These are phyloP conservation scores for Mortierella sp. DNA, from an alignment of 371 early-diverging fungal species.

Conservation along the genomic window DNA sequence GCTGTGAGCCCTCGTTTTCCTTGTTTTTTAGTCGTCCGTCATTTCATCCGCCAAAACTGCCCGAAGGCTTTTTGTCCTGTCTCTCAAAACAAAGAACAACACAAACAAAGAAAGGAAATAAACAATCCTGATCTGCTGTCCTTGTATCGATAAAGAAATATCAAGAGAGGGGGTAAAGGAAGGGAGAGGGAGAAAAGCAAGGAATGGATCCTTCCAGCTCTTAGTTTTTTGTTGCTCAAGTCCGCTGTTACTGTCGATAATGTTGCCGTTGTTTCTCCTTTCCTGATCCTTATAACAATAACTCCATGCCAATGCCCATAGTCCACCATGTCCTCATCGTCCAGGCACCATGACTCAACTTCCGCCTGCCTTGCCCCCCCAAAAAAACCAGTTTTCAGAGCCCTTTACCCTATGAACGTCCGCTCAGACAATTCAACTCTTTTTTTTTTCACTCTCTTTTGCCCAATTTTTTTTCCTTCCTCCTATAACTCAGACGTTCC, in stretches of 20 bases:
- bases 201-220: background rate
- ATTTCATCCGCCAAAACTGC: background rate
- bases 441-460: background rate
- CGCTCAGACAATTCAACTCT: background rate
- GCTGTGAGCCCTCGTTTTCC: background rate
- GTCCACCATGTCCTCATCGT: background rate
- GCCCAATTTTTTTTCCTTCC: background rate
- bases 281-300: too few species aligned
- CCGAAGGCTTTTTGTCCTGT: background rate
- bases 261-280: background rate
- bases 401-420: background rate
- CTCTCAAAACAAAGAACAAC: background rate
- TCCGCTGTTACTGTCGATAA: background rate
- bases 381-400: background rate
- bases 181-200: background rate
- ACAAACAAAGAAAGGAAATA: background rate
- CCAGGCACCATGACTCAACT: background rate
- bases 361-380: background rate
- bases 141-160: background rate
- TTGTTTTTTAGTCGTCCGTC: background rate
- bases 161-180: background rate
- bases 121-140: background rate
- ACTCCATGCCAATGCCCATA: background rate
- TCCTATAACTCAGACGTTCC: background rate
- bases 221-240: background rate